phyloP scores from a whole-genome alignment of 345 rosid genomes.

The Adansonia digitata region DNA sequence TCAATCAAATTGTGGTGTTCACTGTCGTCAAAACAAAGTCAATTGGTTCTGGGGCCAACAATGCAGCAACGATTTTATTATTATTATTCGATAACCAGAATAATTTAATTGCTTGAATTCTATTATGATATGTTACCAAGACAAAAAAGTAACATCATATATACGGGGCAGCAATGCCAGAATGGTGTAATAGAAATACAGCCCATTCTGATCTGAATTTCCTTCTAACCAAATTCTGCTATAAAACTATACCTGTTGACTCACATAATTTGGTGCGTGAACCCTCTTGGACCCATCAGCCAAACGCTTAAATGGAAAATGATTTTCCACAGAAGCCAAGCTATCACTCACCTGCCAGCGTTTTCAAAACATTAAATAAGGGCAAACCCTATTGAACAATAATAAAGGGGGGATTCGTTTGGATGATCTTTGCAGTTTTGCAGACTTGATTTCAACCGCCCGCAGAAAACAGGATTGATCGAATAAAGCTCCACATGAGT shows the following conservation, averaged over 20 bases:
- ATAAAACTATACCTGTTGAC: slow-evolving; percentile 48
- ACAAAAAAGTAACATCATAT: not conserved
- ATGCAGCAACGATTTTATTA: not conserved
- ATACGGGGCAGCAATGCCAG: not conserved
- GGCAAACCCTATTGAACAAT: too few species aligned
- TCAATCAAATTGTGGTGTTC: not conserved
- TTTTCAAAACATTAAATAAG: not conserved
- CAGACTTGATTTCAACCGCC: too few species aligned
- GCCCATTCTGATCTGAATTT: slow-evolving; percentile 4
- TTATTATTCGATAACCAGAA: not conserved
- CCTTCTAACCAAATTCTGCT: not conserved
- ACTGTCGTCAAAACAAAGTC: not conserved
- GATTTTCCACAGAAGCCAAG: slow-evolving; percentile 36
- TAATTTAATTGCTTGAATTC: not conserved
- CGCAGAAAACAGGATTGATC: not conserved
- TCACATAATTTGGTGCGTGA: slow-evolving; percentile 46
- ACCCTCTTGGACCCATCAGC: slow-evolving; percentile 92
- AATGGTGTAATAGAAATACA: not conserved
- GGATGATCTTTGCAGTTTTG: not conserved
- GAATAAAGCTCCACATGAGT: not conserved
- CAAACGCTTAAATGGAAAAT: slow-evolving; percentile 61
- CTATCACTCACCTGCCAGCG: slow-evolving; percentile 46
- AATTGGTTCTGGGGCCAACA: not conserved
- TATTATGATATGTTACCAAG: not conserved
- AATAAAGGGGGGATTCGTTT: not conserved